Evolutionary conservation across 2,329 filamentous ascomycete species (phyloP).

Genomic region (Tricladium varicosporioides): DNA sequence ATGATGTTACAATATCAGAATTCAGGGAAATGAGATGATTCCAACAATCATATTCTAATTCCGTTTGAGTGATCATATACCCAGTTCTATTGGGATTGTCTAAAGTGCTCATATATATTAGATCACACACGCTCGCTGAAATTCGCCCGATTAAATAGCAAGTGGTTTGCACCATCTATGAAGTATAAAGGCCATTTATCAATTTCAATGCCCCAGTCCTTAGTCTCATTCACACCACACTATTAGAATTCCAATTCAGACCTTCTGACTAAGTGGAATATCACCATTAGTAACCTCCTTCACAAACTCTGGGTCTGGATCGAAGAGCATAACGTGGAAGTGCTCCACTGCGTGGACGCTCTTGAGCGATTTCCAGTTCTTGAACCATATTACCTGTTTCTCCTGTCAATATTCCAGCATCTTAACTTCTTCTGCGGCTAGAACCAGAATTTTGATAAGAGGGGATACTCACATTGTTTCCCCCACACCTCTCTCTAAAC

Average conservation of each 20-base stretch:
- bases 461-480: conserved; percentile 49
- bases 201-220: no score
- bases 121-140: no score
- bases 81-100: no score
- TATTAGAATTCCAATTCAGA: conserved; percentile 2
- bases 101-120: no score
- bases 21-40: no score
- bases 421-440: background rate
- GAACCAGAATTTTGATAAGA: background rate
- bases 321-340: conserved; percentile 89
- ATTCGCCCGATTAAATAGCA: no score
- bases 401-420: background rate
- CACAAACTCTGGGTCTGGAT: conserved; percentile 70
- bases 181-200: no score
- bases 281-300: conserved; percentile 71
- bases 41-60: no score
- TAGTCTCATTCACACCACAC: no score
- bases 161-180: no score
- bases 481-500: conserved; percentile 56
- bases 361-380: conserved; percentile 85
- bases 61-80: no score
- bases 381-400: conserved; percentile 70
- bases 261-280: conserved; percentile 57
- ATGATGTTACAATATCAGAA: no score
- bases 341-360: conserved; percentile 86